Evolutionary conservation across 345 rosid genomes (phyloP).

Genomic region (Eucalyptus fibrosa): DNA sequence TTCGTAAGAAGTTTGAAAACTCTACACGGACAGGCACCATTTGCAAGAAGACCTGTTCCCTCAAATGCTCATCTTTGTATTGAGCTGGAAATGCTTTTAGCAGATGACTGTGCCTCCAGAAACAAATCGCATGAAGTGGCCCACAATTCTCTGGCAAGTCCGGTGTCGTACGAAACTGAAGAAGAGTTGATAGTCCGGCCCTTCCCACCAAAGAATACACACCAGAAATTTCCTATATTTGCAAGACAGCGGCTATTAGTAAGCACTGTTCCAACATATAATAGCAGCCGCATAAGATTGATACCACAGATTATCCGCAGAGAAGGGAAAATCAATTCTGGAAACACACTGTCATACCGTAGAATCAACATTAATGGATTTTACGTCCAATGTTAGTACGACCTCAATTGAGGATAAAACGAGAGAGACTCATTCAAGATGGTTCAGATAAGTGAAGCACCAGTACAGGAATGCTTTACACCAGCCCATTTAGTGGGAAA

Average conservation of each 20-base stretch:
- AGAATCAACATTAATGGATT: neutral
- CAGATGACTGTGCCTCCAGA: slow-evolving; percentile 11
- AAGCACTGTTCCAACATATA: neutral
- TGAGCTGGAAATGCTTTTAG: neutral
- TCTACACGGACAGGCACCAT: neutral
- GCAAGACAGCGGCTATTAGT: neutral
- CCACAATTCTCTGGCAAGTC: slow-evolving; percentile 60
- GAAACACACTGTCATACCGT: neutral
- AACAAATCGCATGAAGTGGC: slow-evolving; percentile 32
- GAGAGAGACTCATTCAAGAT: neutral
- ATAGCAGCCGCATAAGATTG: neutral
- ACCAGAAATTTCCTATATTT: slow-evolving; percentile 55
- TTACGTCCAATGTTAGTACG: neutral
- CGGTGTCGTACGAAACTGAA: slow-evolving; percentile 18
- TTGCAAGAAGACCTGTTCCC: neutral
- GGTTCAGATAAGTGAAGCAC: neutral
- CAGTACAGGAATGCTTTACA: neutral
- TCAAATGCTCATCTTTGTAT: neutral
- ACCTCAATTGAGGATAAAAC: neutral
- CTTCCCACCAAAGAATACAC: slow-evolving; percentile 69
- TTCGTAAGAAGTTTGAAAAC: neutral
- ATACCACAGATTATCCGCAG: neutral
- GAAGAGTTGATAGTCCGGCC: slow-evolving; percentile 56
- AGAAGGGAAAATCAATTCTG: neutral
- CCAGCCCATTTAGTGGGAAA: neutral